Evolutionary conservation across 2,329 filamentous ascomycete species (phyloP), one percentile per base, ranked within the genome.

Genomic region (Colletotrichum nymphaeae): DNA sequence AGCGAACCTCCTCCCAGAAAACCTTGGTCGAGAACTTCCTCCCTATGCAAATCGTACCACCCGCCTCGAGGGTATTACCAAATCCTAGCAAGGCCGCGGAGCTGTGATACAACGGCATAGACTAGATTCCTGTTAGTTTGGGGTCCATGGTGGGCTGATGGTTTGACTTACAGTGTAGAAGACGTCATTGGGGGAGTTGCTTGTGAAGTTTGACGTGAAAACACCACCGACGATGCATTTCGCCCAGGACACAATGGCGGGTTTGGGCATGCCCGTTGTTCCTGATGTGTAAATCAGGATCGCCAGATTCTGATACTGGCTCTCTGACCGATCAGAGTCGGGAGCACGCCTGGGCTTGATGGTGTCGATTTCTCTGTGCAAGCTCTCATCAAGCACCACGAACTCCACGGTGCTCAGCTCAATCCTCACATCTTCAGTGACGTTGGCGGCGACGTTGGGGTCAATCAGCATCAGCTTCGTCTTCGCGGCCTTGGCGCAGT

Each of bases 31-130:
- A 95, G 84, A 97, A 97, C 77, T 93, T 94, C 76, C 90, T 91
- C 59, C 93, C 93, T 19, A 97, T 83, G 30, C 93, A 89, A 64
- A 95, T 84, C 0, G 94, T 93, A 49, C 87, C 88, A 55, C 92
- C 93, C 1, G 84, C 82, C 67, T 88, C 81, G 37, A 97, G 81
- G 28, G 89, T 88, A 59, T 90, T 86, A 60, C 88, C 82, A 70
- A 95, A 89, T 28, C 92, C 94, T 56, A 97, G 87, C 7, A 97
- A 77, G 5, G 90, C 85, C 14, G 93, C 95, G 0, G 95, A 94
- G 53, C 93, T 93, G 84, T 98, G 95, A 80, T 98, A 97, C 7
- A 98, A 87, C 0, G 95, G 95, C 94, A 98, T 97, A 69, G 92
- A 92, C 92, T 94, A n/a, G 19, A 62, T 16, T 32, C 30, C 68